Evolutionary conservation across 1,284 basidiomycete species (phyloP), one percentile per base, ranked within the genome.

Genomic region (Rhizopogon parksii): DNA sequence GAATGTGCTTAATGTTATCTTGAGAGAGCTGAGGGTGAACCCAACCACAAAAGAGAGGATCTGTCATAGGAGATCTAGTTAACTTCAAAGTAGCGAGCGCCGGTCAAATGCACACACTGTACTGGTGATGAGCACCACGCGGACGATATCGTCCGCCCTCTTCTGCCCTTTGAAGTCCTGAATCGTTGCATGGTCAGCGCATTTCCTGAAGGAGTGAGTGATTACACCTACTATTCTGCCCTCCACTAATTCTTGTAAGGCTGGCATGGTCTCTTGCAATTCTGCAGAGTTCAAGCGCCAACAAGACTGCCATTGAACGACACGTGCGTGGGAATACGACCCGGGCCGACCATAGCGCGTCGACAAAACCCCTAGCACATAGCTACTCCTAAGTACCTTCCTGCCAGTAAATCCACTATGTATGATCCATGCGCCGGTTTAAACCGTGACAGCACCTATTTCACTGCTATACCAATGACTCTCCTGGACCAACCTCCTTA

Each of bases 161-260:
- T 75, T 77, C 61, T 89, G 86, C 1, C 86, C 86, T 58, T 80
- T 76, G 66, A 88, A 89, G 63, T 89, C 87, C 86, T 89, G 50
- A 14, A 46, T 39, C 4, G 21, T n/a, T 8, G 8, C 40, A 1
- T 5, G 34, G 52, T 25, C 55, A 48, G 5, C 15, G 6, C 1
- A 0, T 46, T 7, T 57, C 58, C 43, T 35, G 57, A 40, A 1
- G 1, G 5, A 1, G 4, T 35, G 3, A 3, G 27, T 43, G 4
- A 24, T 24, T 24, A 24, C 21, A 68, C 74, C 54, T 52, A 76
- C 76, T 42, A 78, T 78, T 65, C 72, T 80, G n/a, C 79, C 80
- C 53, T 83, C 80, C 2, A 76, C 49, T 32, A 78, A 59, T 24
- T 71, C 60, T 49, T 71, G 71, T 6, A 73, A 39, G 2, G 56